phyloP scores from a whole-genome alignment of 1,139 yeast species.

The Saccharomyces hybrid region DNA sequence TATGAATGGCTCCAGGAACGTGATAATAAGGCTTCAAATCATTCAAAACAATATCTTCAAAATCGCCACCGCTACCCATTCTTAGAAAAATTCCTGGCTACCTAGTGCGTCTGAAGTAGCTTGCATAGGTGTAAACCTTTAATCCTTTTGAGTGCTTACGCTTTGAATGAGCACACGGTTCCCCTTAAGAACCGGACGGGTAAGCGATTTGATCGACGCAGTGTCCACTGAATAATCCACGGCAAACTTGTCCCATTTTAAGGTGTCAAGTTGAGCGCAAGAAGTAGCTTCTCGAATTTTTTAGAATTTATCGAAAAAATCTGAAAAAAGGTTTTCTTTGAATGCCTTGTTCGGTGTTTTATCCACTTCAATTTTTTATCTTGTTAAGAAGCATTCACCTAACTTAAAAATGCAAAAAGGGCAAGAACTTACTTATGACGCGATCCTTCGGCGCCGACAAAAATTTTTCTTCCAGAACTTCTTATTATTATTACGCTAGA shows the following conservation, averaged over 20 bases:
- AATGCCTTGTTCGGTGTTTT: no score
- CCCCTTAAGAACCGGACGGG: background rate
- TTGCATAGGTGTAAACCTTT: no score
- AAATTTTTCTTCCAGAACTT: background rate
- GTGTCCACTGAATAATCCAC: no score
- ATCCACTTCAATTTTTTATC: no score
- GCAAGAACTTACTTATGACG: no score
- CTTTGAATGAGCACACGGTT: background rate
- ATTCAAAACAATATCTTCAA: constrained; percentile 4
- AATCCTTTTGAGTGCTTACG: background rate
- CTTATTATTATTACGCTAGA: background rate
- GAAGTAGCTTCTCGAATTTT: no score
- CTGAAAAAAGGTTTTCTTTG: no score
- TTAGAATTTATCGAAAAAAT: no score
- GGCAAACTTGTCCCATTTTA: no score
- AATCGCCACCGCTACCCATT: background rate
- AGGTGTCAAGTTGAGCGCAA: no score
- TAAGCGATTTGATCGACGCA: background rate
- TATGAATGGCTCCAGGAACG: constrained; percentile 42
- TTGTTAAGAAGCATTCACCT: no score
- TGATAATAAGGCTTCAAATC: constrained; percentile 12
- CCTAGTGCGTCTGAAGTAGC: background rate
- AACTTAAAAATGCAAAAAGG: no score
- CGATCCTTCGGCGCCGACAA: background rate
- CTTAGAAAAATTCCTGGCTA: background rate